A percentile compares a stretch with the other conserved stretches of the same genome.
Evolutionary conservation across 768 basidiomycete genomes (phyloP).

Genomic region (Boletus reticulatus): DNA sequence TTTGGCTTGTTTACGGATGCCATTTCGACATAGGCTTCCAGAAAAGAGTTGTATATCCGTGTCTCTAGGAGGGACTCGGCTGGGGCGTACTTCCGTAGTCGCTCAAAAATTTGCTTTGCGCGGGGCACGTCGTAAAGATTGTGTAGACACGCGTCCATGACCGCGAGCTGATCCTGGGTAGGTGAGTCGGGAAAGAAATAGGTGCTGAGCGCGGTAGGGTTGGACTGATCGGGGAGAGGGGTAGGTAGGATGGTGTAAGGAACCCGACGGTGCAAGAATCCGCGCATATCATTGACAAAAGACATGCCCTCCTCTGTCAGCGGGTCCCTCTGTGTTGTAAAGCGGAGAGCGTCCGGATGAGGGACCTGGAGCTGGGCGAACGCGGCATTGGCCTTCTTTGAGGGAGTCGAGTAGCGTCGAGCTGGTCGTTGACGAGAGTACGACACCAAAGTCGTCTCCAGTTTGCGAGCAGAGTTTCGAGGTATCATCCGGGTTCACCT

Average conservation of each 20-base stretch:
- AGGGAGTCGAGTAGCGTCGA: slow-evolving; percentile 67
- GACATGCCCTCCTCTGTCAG: slow-evolving; percentile 12
- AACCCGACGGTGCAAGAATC: slow-evolving; percentile 47
- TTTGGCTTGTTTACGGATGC: slow-evolving; percentile 45
- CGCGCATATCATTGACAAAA: slow-evolving; percentile 40
- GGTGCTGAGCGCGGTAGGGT: slow-evolving; percentile 38
- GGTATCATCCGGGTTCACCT: slow-evolving; percentile 25
- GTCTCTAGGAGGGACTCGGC: slow-evolving; percentile 46
- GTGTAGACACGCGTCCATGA: slow-evolving; percentile 83
- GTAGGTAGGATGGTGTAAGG: slow-evolving; percentile 63
- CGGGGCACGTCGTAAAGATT: slow-evolving; percentile 73
- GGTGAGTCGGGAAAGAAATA: slow-evolving; percentile 62
- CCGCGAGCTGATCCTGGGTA: slow-evolving; percentile 66
- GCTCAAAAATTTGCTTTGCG: slow-evolving; percentile 70
- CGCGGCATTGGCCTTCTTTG: slow-evolving; percentile 45
- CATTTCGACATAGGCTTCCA: slow-evolving; percentile 63
- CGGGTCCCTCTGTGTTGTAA: slow-evolving; percentile 27
- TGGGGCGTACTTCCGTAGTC: slow-evolving; percentile 45
- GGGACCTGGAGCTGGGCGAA: slow-evolving; percentile 36
- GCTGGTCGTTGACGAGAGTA: slow-evolving; percentile 68
- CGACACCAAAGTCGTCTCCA: slow-evolving; percentile 48
- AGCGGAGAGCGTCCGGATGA: slow-evolving; percentile 39
- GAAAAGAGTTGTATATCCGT: slow-evolving; percentile 60
- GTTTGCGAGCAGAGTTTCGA: slow-evolving; percentile 25
- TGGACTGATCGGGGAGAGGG: slow-evolving; percentile 53